Base-by-base conservation (phyloP, 169 alveolate species). In the Plasmodium relictum region DNA sequence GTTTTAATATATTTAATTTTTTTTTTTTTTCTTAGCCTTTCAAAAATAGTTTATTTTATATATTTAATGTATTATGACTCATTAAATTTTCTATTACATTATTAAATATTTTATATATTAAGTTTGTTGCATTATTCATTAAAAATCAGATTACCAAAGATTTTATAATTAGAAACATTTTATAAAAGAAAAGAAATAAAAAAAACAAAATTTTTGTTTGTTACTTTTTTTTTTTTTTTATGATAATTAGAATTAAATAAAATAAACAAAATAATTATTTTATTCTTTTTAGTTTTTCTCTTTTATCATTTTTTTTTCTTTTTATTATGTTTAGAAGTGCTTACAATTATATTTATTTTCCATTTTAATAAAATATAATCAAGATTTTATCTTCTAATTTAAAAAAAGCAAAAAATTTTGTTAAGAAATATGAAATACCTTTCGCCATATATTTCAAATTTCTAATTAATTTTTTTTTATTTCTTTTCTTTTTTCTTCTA, bases 81-180 rank as follows among this genome's bases (percentile, higher is more conserved):
- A n/a, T n/a, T n/a, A n/a, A 31, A 31, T 31, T 2, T 31, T 31
- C 3, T 31, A 31, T 31, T 31, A 2, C 39, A 31, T 2, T 31
- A 31, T 2, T 31, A 31, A 31, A 31, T 1, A 1, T 31, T 31
- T 31, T 3, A 31, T 31, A 31, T 31, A 31, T 31, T 31, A 31
- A 2, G 1, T 2, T 4, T 70, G 44, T 44, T 48, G 39, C 3
- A 31, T 31, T 44, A 76, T 76, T 76, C 88, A 76, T 62, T 76
- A 76, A 76, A 76, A 76, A 76, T 76, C 88, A 76, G 88, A 76
- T 76, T 76, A 76, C 88, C 88, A 76, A 76, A 76, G 88, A 76
- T 76, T 76, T 61, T 66, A n/a, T 45, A 3, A 41, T 44, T 76
- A 26, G 58, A 73, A 73, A 56, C 87, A 73, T 73, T 16, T 73